Evolutionary conservation across 257 asterid genomes (phyloP).

Genomic region (Paraleonurus japonicus): DNA sequence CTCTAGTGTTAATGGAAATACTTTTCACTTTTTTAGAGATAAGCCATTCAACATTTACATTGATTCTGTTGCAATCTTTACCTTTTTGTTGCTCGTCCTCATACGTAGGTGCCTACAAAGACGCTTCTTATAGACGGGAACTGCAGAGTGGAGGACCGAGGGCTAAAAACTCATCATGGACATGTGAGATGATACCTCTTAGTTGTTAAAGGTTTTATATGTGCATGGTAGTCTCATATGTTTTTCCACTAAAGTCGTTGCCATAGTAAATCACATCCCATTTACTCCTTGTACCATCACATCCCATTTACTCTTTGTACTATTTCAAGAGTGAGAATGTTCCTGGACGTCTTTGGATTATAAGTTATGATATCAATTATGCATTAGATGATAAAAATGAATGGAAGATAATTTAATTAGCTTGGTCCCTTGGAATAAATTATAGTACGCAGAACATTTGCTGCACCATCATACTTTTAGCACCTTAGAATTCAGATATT

Average conservation of each 20-base stretch:
- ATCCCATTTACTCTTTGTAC: not conserved
- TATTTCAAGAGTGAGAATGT: not conserved
- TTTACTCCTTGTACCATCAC: not conserved
- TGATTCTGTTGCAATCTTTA: constrained; percentile 1
- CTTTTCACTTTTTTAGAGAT: constrained; percentile 9
- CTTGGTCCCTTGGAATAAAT: constrained; percentile 8
- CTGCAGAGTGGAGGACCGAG: constrained; percentile 97
- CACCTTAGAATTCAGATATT: not conserved
- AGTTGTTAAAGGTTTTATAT: not conserved
- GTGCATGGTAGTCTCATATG: not conserved
- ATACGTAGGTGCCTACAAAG: constrained; percentile 77
- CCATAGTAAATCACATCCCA: not conserved
- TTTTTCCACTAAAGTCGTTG: constrained; percentile 3
- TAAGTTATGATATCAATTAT: not conserved
- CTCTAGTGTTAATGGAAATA: not conserved
- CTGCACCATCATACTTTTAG: not conserved
- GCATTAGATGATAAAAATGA: not conserved
- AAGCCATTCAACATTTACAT: constrained; percentile 7
- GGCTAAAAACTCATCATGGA: constrained; percentile 98
- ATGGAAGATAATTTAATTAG: constrained; percentile 16
- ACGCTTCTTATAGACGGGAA: constrained; percentile 91
- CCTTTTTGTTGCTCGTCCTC: constrained; percentile 13
- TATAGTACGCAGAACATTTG: constrained; percentile 9
- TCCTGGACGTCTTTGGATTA: not conserved
- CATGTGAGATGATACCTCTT: constrained; percentile 59